These are phyloP conservation scores for Viola pubescens DNA, from an alignment of 441 rosid genomes.

Conservation along the genomic window DNA sequence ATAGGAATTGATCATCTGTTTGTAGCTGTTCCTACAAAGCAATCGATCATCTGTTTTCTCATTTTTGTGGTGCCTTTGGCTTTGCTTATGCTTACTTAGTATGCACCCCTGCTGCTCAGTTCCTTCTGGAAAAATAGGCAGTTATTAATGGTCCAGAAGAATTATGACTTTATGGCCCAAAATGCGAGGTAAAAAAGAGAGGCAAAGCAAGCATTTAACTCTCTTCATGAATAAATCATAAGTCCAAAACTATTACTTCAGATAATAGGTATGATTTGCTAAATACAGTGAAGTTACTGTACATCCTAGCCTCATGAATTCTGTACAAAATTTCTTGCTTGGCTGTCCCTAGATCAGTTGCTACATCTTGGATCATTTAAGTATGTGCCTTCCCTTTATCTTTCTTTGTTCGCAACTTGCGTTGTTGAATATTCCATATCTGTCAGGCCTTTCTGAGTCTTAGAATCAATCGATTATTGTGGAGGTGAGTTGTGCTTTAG, in stretches of 20 bases:
- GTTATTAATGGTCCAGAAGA: neutral
- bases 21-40: neutral
- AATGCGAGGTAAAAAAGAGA: too few species aligned
- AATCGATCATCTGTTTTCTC: neutral
- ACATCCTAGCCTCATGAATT: neutral
- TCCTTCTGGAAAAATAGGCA: neutral
- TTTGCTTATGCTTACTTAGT: neutral
- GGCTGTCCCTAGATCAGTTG: neutral
- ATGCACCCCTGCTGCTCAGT: neutral
- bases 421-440: neutral
- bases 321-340: neutral
- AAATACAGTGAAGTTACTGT: neutral
- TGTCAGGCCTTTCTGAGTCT: neutral
- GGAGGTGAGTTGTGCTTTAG: slow-evolving; percentile 26
- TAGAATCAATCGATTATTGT: neutral
- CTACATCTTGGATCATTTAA: too few species aligned
- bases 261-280: too few species aligned
- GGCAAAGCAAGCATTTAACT: too few species aligned
- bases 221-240: too few species aligned
- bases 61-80: neutral
- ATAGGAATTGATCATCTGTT: neutral
- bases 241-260: too few species aligned
- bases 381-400: too few species aligned
- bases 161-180: too few species aligned
- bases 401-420: neutral